These are phyloP conservation scores for Pichia cephalocereana DNA, from an alignment of 805 yeast species.

Conservation along the genomic window DNA sequence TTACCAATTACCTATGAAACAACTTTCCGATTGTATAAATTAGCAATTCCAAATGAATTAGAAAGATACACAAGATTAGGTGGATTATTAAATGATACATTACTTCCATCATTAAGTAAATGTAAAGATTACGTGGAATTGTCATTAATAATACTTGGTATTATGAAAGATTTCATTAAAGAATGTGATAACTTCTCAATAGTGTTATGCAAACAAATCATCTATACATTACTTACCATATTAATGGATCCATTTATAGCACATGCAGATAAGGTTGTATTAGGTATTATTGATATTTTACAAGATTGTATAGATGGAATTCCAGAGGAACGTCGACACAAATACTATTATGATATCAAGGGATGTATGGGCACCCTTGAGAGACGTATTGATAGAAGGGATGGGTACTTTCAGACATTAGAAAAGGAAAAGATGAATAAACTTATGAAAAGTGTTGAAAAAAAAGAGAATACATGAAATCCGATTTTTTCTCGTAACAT, in stretches of 20 bases:
- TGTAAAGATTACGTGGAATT: conserved; percentile 20
- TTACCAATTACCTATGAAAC: conserved; percentile 19
- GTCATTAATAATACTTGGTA: conserved; percentile 9
- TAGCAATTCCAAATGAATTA: conserved; percentile 5
- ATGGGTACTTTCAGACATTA: neutral
- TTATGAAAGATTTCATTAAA: conserved; percentile 8
- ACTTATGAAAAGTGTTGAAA: neutral
- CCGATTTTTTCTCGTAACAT: too few relatives aligned
- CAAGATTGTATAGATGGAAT: neutral
- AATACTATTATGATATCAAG: conserved; percentile 18
- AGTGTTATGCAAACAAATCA: conserved; percentile 15
- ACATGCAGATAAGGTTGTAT: conserved; percentile 9
- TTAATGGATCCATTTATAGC: conserved; percentile 21
- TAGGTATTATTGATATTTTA: neutral
- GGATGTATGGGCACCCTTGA: conserved; percentile 14
- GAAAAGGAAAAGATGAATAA: neutral
- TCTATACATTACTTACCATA: conserved; percentile 17
- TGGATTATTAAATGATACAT: conserved; percentile 17
- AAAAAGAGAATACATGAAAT: too few relatives aligned
- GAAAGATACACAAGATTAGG: conserved; percentile 11
- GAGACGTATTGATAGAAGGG: neutral
- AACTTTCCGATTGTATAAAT: conserved; percentile 9
- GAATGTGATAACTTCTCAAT: conserved; percentile 13
- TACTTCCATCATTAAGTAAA: conserved; percentile 21
- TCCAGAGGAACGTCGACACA: conserved; percentile 1